Evolutionary conservation across 305 asterid species (phyloP), one percentile per base, ranked within the genome.

Genomic region (Vinca major): DNA sequence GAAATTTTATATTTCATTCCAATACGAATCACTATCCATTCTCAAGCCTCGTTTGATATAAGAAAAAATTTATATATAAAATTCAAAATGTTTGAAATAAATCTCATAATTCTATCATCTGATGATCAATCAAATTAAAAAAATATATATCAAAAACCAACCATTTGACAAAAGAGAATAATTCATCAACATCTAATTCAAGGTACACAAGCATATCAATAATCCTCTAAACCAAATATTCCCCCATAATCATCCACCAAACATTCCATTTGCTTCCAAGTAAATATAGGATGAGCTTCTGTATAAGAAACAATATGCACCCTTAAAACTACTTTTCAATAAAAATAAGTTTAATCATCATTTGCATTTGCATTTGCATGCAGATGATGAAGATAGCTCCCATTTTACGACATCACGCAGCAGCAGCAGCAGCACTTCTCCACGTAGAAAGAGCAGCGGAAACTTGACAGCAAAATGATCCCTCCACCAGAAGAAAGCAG

Each of bases 401-500:
- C 11, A 45, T 6, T 50, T 52, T 37, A 39, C 40, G 47, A 7
- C 17, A 57, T 1, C n/a, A 4, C 17, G 7, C n/a, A n/a, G 50
- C 62, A 51, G 57, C 19, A 66, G 17, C 55, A 40, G 33, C 9
- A 4, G 4, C 16, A 37, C 19, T 26, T 48, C 44, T 12, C 37
- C 37, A 19, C 8, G 26, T 17, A 3, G 3, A 47, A 0, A 20
- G 47, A 33, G 47, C 47, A 33, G 36, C 26, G 47, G 20, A 57
- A n/a, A 56, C 57, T 21, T 16, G 52, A 67, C 40, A 33, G 62
- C 71, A 67, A 12, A 52, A 20, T 67, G 63, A 67, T 67, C 53
- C 48, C 44, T 1, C 55, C 33, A 26, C 33, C 33, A 26, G 33
- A 26, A 56, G 10, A 55, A 54, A 41, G 72, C 54, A 70, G 66